Percentiles rank a stretch among this genome's conserved stretches.
Evolutionary conservation across 495 filamentous ascomycete genomes (phyloP).

Genomic region (Hyaloscypha finlandica): DNA sequence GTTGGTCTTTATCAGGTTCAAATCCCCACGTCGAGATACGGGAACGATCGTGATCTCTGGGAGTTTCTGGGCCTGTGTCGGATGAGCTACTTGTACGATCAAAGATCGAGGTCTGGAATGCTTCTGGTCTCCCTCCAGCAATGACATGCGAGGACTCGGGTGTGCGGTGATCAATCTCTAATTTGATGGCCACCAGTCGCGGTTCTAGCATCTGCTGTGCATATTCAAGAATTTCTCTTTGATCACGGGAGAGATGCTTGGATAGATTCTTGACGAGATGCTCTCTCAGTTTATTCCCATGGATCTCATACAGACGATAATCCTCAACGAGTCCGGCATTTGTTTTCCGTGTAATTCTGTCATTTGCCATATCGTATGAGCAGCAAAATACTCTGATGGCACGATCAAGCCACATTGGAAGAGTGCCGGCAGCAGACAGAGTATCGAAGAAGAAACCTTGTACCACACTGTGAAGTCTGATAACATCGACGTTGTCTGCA

Average conservation of each 20-base stretch:
- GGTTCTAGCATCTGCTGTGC: conserved; percentile 49
- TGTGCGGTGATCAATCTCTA: conserved; percentile 58
- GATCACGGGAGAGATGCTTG: conserved; percentile 41
- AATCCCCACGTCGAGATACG: conserved; percentile 26
- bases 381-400: conserved; percentile 60
- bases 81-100: conserved; percentile 70
- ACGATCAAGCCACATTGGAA: conserved; percentile 64
- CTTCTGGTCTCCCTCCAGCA: conserved; percentile 45
- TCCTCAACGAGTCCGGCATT: conserved; percentile 67
- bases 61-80: conserved; percentile 42
- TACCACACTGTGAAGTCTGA: conserved; percentile 76
- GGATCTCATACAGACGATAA: conserved; percentile 69
- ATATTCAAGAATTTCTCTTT: conserved; percentile 37
- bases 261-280: conserved; percentile 39
- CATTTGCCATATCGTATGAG: conserved; percentile 62
- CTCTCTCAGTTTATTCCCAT: conserved; percentile 58
- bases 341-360: conserved; percentile 53
- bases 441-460: conserved; percentile 77
- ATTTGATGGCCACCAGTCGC: conserved; percentile 53
- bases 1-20: conserved; percentile 19
- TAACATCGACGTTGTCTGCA: conserved; percentile 63
- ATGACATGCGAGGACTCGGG: conserved; percentile 52
- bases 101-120: conserved; percentile 64
- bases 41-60: conserved; percentile 11
- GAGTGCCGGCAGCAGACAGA: conserved; percentile 57